Base-by-base conservation (phyloP, 164 flowering plant genomes). In the Litsea cubeba region DNA sequence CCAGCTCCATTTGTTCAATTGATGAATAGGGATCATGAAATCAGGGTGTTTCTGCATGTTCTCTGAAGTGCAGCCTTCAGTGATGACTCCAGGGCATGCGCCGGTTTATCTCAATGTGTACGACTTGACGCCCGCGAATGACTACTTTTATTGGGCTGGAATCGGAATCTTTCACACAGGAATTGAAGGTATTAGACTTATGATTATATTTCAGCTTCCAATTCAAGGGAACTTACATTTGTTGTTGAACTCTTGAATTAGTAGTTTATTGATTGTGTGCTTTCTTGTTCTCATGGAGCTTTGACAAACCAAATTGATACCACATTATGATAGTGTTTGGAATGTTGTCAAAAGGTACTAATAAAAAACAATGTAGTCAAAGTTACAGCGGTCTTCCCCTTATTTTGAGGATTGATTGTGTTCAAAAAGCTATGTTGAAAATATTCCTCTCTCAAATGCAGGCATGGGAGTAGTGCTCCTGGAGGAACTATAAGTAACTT, bases 101-200 rank as follows among this genome's bases (percentile, higher is more conserved):
- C 97, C 97, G 17, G 99, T 95, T 60, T 91, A 90, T 84, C 95
- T 95, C 71, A 95, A 95, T 80, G 97, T 95, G 12, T 95, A 95
- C 80, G 99, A 93, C 83, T 83, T 95, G 79, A 93, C 99, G 35
- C 93, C 98, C 14, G 85, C 90, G 86, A 95, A 95, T 85, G 93
- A 94, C 68, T 95, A 92, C 78, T 80, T 87, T 50, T 90, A 93
- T 50, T 95, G 99, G 99, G 96, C 91, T 40, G 99, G 99, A 72
- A 81, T 95, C 30, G 99, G 99, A 5, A 87, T 93, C 71, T 95
- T 88, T 84, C 99, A 95, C 82, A 89, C 98, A 71, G 99, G 99
- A 70, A 91, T 95, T 8, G 99, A 95, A 91, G 99, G 99, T 93
- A 82, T 10, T 28, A 25, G 12, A 2, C 18, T 50, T 69, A 62